Conservation (phyloP, 2,329 filamentous ascomycete genomes). For the Microdochium nivale region DNA sequence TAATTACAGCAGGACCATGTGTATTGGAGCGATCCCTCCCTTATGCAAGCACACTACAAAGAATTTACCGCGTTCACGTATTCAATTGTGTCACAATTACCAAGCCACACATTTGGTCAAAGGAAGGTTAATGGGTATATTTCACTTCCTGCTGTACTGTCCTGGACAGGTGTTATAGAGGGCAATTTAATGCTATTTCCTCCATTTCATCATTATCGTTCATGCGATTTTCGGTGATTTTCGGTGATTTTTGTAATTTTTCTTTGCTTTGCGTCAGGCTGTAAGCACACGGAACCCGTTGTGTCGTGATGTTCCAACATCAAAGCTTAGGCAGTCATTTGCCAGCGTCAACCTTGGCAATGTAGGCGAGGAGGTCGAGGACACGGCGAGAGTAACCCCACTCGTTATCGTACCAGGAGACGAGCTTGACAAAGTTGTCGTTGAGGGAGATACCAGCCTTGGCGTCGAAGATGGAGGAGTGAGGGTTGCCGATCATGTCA, state of each 20-base stretch:
- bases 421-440: slow-evolving; percentile 97
- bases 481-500: slow-evolving; percentile 85
- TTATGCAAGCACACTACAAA: no score
- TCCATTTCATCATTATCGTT: neutral
- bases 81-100: neutral
- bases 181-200: neutral
- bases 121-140: neutral
- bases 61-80: no score
- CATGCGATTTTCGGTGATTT: neutral
- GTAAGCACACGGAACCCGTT: neutral
- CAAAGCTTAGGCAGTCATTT: slow-evolving; percentile 29
- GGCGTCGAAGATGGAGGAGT: slow-evolving; percentile 98
- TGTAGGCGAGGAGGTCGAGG: slow-evolving; percentile 70
- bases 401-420: slow-evolving; percentile 99
- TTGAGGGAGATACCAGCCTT: slow-evolving; percentile 99
- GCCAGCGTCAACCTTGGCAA: slow-evolving; percentile 65
- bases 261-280: neutral
- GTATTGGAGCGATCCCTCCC: no score
- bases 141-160: neutral
- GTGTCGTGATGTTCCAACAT: slow-evolving; percentile 9
- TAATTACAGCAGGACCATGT: no score
- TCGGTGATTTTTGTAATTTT: neutral
- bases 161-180: neutral
- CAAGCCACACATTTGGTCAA: neutral
- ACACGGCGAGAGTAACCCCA: slow-evolving; percentile 99